Base-by-base conservation (phyloP, 495 filamentous ascomycete genomes). In the Podospora anserina region DNA sequence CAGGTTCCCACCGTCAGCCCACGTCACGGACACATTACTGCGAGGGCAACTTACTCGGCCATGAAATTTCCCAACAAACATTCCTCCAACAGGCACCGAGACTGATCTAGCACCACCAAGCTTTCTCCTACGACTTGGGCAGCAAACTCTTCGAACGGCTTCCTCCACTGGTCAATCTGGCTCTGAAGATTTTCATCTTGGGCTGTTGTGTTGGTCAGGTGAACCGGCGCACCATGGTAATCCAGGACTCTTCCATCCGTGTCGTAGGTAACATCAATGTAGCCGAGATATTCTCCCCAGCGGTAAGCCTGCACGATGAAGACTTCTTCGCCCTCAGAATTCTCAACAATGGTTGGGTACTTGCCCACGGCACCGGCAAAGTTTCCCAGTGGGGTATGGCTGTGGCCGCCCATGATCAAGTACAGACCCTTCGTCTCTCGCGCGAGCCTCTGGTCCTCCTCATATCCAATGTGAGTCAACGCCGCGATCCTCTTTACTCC, bases 201-300 rank as follows among this genome's bases (percentile, higher is more conserved):
- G 28, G 76, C 68, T 15, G 84, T 88, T 6, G 77, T 67, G 70
- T 88, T 87, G 67, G 81, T 84, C 26, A 88, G 73, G 60, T 86
- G 83, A 68, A 88, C 82, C 0, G 86, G 86, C 1, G 79, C 85
- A 64, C 85, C 85, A 70, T 82, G 80, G 75, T 88, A 88, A 7
- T 76, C 77, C 15, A 87, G 76, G 44, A 88, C 80, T 69, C 81
- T 83, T 57, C 86, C 86, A 5, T 81, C 72, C 0, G 74, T 32
- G 68, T 85, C 82, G 68, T 82, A 88, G 3, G 82, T 82, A 15
- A 87, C 82, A 68, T 87, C 83, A 62, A 88, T 87, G 71, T 86
- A 87, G 59, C 85, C 86, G 2, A 87, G 75, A 54, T 88, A 87
- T 76, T 87, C 83, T 30, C 86, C 86, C 87, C 86, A 88, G 57